Conservation (phyloP, 495 filamentous ascomycete genomes). For the Clavariopsis aquatica region DNA sequence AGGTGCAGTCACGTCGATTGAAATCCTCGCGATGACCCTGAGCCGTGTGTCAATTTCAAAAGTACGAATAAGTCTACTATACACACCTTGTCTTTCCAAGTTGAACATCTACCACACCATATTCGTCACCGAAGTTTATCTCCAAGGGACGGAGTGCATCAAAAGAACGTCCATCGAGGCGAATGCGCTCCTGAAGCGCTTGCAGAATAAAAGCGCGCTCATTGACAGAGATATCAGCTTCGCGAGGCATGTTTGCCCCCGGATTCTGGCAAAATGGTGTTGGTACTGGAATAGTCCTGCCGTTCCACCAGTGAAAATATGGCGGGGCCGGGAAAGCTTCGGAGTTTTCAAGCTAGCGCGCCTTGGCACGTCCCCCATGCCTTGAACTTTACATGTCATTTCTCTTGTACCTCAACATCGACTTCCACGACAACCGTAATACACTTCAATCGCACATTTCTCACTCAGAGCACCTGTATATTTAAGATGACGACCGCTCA, state of each 20-base stretch:
- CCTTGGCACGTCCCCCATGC: conserved; percentile 1
- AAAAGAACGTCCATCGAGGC: conserved; percentile 77
- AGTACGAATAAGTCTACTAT: neutral
- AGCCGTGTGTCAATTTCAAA: conserved; percentile 26
- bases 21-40: conserved; percentile 81
- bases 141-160: conserved; percentile 76
- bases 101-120: conserved; percentile 85
- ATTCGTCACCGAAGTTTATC: conserved; percentile 82
- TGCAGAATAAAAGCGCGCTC: conserved; percentile 48
- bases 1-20: conserved; percentile 81
- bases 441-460: neutral
- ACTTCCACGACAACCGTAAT: neutral
- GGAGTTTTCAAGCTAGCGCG: conserved; percentile 8
- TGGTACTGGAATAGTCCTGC: conserved; percentile 9
- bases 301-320: conserved; percentile 7
- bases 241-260: conserved; percentile 74
- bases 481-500: conserved; percentile 57
- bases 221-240: conserved; percentile 59
- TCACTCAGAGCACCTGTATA: neutral
- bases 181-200: conserved; percentile 63
- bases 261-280: conserved; percentile 11
- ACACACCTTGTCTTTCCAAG: conserved; percentile 85
- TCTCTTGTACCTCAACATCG: neutral
- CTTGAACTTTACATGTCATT: neutral
- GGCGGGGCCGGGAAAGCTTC: conserved; percentile 25